Evolutionary conservation across 257 asterid genomes (phyloP), one percentile per base, ranked within the genome.

Genomic region (Gentiana dahurica): DNA sequence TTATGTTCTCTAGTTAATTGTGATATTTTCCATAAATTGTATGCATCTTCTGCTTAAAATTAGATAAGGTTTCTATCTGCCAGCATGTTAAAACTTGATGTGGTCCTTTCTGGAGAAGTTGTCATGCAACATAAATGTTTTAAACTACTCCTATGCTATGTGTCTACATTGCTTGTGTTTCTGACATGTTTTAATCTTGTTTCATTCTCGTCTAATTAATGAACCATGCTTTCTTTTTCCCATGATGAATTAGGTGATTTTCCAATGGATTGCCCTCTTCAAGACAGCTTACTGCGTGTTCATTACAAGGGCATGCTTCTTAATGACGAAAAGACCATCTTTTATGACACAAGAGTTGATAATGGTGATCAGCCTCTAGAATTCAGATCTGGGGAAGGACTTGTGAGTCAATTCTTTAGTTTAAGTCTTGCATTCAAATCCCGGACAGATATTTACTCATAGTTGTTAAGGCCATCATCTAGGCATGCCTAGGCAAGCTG

Each of bases 191-290:
- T 2, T 37, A 24, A 36, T 53, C 47, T 66, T 2, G 37, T 36
- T 36, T 8, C 45, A 10, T 41, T 41, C 46, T 41, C 46, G 9
- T 10, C 6, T 41, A 41, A 10, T 41, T 41, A 10, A 41, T 10
- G 46, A 41, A 41, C 12, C 51, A 41, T 65, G 59, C 56, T 64
- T 74, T 68, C 55, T 54, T 43, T 37, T 32, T 65, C 64, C 46
- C 67, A 36, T 64, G 71, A 49, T 77, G 72, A 67, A 62, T 55
- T 68, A 92, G 99, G 99, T 72, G 97, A 92, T 58, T 92, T 92
- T 77, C 99, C 99, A 4, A 88, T 92, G 99, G 97, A 85, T 75
- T 92, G 97, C 82, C 97, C 99, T 55, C 95, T 92, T 65, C 97
- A 79, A 5, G 99, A 92, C 70, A 92, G 99, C 77, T 75, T 81